A percentile compares a stretch with the other conserved stretches of the same genome.
Evolutionary conservation across 2,329 filamentous ascomycete species (phyloP).

Genomic region (Sclerotinia trifoliorum): DNA sequence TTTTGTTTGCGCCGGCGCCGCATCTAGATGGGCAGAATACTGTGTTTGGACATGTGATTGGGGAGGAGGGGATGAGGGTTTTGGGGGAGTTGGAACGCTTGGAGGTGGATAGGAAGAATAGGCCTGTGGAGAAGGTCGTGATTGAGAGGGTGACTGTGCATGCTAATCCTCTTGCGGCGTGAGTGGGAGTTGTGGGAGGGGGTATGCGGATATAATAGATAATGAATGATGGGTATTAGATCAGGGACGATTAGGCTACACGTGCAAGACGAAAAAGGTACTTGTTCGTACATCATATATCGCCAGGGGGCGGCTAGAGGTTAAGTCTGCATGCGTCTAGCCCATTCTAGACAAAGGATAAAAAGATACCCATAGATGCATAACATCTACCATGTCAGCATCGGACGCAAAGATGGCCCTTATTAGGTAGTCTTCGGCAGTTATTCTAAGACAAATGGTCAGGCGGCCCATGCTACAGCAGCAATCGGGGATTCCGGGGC

Average conservation of each 20-base stretch:
- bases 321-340: not conserved
- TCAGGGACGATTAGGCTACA: too few relatives aligned
- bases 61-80: slow-evolving; percentile 62
- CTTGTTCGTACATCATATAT: not conserved
- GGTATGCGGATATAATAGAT: too few relatives aligned
- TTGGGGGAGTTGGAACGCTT: slow-evolving; percentile 69
- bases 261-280: too few relatives aligned
- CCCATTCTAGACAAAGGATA: not conserved
- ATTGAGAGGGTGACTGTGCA: slow-evolving; percentile 73
- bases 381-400: not conserved
- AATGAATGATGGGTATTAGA: not conserved
- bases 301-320: not conserved
- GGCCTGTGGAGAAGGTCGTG: slow-evolving; percentile 63
- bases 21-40: slow-evolving; percentile 84
- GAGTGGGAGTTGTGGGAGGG: not conserved
- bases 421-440: not conserved
- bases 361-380: not conserved
- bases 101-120: slow-evolving; percentile 74
- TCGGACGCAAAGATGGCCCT: not conserved
- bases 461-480: not conserved
- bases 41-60: slow-evolving; percentile 73
- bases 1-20: slow-evolving; percentile 72
- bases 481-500: too few relatives aligned
- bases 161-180: slow-evolving; percentile 39
- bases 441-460: not conserved